phyloP scores from a whole-genome alignment of 768 basidiomycete genomes.

The Tulasnella sp. region DNA sequence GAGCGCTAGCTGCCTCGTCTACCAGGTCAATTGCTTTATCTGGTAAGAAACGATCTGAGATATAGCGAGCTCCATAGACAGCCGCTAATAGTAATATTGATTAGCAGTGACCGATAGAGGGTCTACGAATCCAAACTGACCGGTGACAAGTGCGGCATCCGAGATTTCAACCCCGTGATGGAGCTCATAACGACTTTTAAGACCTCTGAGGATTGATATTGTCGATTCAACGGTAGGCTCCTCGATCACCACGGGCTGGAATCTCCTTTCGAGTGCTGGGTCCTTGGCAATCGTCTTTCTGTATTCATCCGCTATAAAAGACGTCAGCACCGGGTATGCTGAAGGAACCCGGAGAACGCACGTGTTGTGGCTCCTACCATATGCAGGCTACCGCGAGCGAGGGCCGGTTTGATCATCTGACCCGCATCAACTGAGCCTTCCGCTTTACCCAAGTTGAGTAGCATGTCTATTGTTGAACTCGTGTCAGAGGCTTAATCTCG shows the following conservation, averaged over 20 bases:
- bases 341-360: slow-evolving; percentile 28
- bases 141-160: slow-evolving; percentile 76
- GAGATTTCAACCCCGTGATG: slow-evolving; percentile 91
- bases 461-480: slow-evolving; percentile 39
- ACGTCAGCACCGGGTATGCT: neutral
- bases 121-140: slow-evolving; percentile 27
- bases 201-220: slow-evolving; percentile 62
- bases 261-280: slow-evolving; percentile 78
- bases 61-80: slow-evolving; percentile 70
- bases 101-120: neutral
- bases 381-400: slow-evolving; percentile 9
- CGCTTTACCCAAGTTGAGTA: slow-evolving; percentile 80
- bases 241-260: slow-evolving; percentile 80
- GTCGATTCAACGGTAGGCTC: slow-evolving; percentile 79
- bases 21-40: slow-evolving; percentile 74
- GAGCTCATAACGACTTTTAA: slow-evolving; percentile 75
- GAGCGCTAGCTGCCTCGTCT: slow-evolving; percentile 81
- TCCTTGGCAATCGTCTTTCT: slow-evolving; percentile 86
- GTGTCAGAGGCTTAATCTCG: neutral
- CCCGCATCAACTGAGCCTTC: slow-evolving; percentile 89
- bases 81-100: slow-evolving; percentile 39
- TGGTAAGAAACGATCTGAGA: slow-evolving; percentile 76
- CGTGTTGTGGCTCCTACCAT: slow-evolving; percentile 83
- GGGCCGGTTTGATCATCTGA: slow-evolving; percentile 11
- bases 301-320: slow-evolving; percentile 60